phyloP scores from a whole-genome alignment of 768 basidiomycete genomes.

The Cystofilobasidium bisporidii region DNA sequence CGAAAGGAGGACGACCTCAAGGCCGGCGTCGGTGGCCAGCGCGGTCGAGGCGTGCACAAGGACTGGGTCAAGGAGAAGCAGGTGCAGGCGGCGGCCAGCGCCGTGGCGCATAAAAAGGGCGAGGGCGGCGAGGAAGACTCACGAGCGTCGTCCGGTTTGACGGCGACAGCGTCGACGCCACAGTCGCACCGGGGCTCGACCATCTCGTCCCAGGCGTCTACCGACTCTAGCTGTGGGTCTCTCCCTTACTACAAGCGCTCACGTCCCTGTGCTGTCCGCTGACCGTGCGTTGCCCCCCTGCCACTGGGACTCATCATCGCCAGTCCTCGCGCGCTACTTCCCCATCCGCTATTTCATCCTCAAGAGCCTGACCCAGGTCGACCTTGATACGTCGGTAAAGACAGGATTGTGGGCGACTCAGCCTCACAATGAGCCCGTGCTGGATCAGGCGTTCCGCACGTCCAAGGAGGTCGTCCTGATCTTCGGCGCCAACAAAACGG shows the following conservation, averaged over 20 bases:
- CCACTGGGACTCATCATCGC: too few relatives aligned
- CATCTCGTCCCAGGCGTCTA: constrained; percentile 57
- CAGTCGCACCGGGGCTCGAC: constrained; percentile 38
- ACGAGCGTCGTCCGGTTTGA: neutral
- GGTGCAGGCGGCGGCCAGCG: constrained; percentile 37
- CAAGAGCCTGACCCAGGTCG: constrained; percentile 30
- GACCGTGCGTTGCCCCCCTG: neutral
- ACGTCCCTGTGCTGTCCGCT: neutral
- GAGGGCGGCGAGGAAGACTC: constrained; percentile 28
- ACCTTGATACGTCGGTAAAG: constrained; percentile 44
- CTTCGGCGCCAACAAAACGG: constrained; percentile 78
- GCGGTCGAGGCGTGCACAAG: constrained; percentile 72
- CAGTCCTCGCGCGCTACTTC: constrained; percentile 59
- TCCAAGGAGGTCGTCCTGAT: constrained; percentile 77
- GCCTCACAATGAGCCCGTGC: constrained; percentile 64
- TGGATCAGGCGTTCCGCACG: constrained; percentile 84
- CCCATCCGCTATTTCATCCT: constrained; percentile 81
- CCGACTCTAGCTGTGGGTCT: constrained; percentile 55
- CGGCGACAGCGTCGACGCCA: constrained; percentile 18
- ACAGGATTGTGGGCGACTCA: constrained; percentile 85
- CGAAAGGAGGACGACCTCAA: constrained; percentile 72
- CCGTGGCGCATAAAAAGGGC: constrained; percentile 4
- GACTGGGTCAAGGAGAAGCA: constrained; percentile 63
- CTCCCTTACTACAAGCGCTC: neutral
- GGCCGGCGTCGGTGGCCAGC: constrained; percentile 83